Evolutionary conservation across 352 stramenopile genomes (phyloP).

Genomic region (Phytopythium boreale): DNA sequence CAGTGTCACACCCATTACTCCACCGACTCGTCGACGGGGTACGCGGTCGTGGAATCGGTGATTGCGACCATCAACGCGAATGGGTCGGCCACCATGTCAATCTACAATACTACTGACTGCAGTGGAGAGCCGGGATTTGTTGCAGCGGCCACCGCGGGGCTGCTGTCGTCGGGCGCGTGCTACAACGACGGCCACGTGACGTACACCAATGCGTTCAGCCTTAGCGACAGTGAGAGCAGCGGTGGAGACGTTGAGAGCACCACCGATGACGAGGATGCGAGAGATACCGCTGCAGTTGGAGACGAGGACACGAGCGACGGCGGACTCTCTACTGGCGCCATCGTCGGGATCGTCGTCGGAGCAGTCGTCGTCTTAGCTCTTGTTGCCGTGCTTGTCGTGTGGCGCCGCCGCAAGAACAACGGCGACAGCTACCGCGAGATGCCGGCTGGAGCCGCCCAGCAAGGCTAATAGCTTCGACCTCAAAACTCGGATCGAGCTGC

Average conservation of each 20-base stretch:
- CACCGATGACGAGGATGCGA: background rate
- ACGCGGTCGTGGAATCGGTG: background rate
- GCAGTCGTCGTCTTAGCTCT: background rate
- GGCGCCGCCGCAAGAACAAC: background rate
- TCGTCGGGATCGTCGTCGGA: conserved; percentile 1
- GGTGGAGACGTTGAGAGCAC: background rate
- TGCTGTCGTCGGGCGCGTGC: background rate
- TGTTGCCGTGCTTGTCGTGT: background rate
- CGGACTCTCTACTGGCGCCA: background rate
- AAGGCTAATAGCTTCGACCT: background rate
- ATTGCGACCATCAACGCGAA: background rate
- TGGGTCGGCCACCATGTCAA: background rate
- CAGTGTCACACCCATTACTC: background rate
- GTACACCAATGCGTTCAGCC: background rate
- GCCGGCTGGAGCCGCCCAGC: background rate
- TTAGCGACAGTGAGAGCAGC: background rate
- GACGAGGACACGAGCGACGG: background rate
- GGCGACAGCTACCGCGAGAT: background rate
- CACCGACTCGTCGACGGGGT: background rate
- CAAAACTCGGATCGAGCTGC: background rate
- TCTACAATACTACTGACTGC: background rate
- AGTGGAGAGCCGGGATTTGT: background rate
- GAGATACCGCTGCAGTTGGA: background rate
- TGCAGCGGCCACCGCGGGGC: background rate
- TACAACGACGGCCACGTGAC: background rate